Evolutionary conservation across 768 basidiomycete species (phyloP).

Genomic region (Pleurotus tuoliensis): DNA sequence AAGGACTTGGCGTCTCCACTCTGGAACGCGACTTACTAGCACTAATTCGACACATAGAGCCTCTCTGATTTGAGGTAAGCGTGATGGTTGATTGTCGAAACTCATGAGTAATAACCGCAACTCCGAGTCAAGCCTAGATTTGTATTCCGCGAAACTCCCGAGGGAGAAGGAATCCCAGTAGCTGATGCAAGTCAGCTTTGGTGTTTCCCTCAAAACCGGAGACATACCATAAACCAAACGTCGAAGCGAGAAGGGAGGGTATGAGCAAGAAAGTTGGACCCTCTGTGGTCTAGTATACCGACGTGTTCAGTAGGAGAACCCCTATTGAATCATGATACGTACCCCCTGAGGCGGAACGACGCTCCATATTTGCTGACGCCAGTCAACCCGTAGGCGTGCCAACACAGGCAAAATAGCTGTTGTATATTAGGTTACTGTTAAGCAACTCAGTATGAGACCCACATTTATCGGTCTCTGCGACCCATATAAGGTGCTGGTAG

Average conservation of each 20-base stretch:
- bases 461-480: conserved; percentile 37
- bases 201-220: background rate
- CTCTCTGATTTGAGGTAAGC: conserved; percentile 36
- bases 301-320: conserved; percentile 7
- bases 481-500: conserved; percentile 61
- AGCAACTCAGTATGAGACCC: conserved; percentile 11
- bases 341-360: conserved; percentile 18
- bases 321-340: conserved; percentile 6
- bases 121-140: conserved; percentile 31
- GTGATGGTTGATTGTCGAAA: conserved; percentile 30
- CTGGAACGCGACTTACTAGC: conserved; percentile 29
- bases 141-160: conserved; percentile 33
- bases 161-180: conserved; percentile 37
- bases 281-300: conserved; percentile 11
- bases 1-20: too few species aligned
- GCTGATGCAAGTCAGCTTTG: conserved; percentile 24
- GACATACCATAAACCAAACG: conserved; percentile 38
- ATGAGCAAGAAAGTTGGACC: conserved; percentile 42
- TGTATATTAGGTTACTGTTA: too few species aligned
- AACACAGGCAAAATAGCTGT: conserved; percentile 15
- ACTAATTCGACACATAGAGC: conserved; percentile 36
- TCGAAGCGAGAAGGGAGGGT: conserved; percentile 35
- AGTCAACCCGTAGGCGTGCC: conserved; percentile 36
- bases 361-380: conserved; percentile 52
- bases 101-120: conserved; percentile 33